Percentiles rank a stretch among this genome's conserved stretches.
These are phyloP conservation scores for Phytophthora pistaciae DNA, from an alignment of 352 stramenopile species.

Conservation along the genomic window DNA sequence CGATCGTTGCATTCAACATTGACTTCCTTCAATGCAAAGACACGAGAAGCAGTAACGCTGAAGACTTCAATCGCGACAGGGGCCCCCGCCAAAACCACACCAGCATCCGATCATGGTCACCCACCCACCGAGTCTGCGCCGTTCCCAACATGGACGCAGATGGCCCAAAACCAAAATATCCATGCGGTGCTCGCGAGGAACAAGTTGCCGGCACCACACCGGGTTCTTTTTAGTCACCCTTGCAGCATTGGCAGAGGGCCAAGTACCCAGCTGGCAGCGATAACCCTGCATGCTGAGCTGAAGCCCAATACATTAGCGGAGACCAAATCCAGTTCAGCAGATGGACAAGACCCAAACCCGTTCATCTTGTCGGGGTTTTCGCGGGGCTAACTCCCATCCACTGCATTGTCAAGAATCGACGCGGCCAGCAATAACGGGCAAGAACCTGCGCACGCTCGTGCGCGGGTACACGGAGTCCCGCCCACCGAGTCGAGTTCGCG, in stretches of 20 bases:
- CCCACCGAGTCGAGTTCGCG: constrained; percentile 9
- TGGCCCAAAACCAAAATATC: background rate
- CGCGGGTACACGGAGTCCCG: constrained; percentile 19
- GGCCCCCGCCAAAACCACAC: background rate
- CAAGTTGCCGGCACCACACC: background rate
- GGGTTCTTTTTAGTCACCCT: background rate
- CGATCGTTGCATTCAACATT: background rate
- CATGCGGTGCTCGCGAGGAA: background rate
- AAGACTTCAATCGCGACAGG: background rate
- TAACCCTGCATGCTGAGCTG: constrained; percentile 11
- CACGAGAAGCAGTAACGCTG: background rate
- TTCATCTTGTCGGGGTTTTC: constrained; percentile 29
- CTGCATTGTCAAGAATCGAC: constrained; percentile 14
- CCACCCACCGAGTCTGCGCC: background rate
- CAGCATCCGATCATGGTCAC: background rate
- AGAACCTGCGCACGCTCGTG: constrained; percentile 30
- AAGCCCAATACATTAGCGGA: constrained; percentile 21
- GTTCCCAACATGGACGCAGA: constrained; percentile 13
- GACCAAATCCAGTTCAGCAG: constrained; percentile 30
- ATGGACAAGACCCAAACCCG: constrained; percentile 21
- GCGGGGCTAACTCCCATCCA: constrained; percentile 16
- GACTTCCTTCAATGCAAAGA: constrained; percentile 2
- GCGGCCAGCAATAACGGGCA: constrained; percentile 2
- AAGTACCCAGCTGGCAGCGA: constrained; percentile 20
- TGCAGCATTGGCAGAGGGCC: constrained; percentile 3